Evolutionary conservation across 202 grass and related monocot genomes (phyloP).

Genomic region (Brachypodium distachyon): DNA sequence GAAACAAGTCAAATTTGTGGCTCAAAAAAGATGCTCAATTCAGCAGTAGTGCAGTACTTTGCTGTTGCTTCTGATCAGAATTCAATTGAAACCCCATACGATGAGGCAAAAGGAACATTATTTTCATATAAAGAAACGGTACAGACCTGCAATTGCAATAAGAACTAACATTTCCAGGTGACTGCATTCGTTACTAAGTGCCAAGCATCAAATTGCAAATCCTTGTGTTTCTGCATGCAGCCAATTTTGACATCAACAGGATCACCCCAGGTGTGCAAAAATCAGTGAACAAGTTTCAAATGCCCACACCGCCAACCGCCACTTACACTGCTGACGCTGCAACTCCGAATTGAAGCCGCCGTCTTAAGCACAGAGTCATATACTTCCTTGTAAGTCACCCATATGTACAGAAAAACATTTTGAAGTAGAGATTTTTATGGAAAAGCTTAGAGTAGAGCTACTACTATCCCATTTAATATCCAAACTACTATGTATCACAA

Average conservation of each 20-base stretch:
- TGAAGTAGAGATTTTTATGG: too few species aligned
- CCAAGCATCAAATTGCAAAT: neutral
- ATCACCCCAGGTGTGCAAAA: too few species aligned
- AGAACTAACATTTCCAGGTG: neutral
- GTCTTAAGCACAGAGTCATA: too few species aligned
- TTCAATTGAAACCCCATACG: neutral
- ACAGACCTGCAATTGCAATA: neutral
- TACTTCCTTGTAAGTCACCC: too few species aligned
- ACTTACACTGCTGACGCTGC: too few species aligned
- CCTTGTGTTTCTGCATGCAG: slow-evolving; percentile 68
- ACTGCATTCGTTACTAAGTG: neutral
- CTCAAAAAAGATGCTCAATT: neutral
- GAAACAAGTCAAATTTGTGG: neutral
- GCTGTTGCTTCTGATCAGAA: neutral
- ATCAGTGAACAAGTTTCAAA: too few species aligned
- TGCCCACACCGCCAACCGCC: too few species aligned
- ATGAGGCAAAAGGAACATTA: neutral
- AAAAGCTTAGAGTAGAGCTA: too few species aligned
- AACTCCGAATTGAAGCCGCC: too few species aligned
- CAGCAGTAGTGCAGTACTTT: neutral
- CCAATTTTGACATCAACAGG: neutral
- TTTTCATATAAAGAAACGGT: neutral
- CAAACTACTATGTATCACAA: too few species aligned
- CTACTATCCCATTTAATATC: too few species aligned
- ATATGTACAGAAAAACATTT: too few species aligned